phyloP scores from a whole-genome alignment of 2,329 filamentous ascomycete genomes.

The Penicillium rolfsii region DNA sequence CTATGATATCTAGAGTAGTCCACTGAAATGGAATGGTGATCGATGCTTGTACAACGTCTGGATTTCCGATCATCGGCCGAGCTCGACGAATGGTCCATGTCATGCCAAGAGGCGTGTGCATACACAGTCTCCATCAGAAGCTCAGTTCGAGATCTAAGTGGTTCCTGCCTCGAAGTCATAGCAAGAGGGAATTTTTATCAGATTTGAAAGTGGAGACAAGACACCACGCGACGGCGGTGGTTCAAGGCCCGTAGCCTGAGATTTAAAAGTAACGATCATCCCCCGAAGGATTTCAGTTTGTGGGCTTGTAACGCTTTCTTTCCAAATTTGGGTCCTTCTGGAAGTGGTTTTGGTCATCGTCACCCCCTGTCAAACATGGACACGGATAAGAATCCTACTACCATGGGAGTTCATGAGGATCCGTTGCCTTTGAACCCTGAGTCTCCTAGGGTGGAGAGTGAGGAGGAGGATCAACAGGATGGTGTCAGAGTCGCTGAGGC shows the following conservation, averaged over 20 bases:
- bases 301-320: background rate
- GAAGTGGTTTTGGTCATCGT: background rate
- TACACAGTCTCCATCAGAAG: background rate
- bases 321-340: background rate
- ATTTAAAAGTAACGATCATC: background rate
- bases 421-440: background rate
- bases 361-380: background rate
- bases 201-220: constrained; percentile 8
- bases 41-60: background rate
- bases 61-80: constrained; percentile 2
- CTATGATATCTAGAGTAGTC: no score
- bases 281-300: background rate
- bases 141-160: background rate
- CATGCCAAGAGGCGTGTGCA: background rate
- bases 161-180: background rate
- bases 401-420: constrained; percentile 3
- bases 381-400: background rate
- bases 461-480: constrained; percentile 24
- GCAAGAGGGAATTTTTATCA: constrained; percentile 7
- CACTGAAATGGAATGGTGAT: background rate
- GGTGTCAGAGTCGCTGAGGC: constrained; percentile 31
- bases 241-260: background rate
- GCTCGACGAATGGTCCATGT: background rate
- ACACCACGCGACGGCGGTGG: background rate
- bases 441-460: background rate